phyloP scores from a whole-genome alignment of 2,329 filamentous ascomycete species.

The Fusarium sp. region DNA sequence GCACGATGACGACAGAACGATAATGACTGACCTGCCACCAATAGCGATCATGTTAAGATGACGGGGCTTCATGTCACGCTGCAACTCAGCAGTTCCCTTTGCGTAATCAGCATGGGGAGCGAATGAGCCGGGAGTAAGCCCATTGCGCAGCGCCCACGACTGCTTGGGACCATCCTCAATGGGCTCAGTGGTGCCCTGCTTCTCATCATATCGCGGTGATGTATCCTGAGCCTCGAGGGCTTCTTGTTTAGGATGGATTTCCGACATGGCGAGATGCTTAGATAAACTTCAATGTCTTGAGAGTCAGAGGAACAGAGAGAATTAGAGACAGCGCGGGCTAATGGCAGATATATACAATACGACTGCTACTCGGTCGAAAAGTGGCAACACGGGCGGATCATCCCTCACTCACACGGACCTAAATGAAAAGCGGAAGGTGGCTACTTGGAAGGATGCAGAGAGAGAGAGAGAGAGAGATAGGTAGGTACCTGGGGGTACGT shows the following conservation, averaged over 20 bases:
- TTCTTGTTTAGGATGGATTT: constrained; percentile 27
- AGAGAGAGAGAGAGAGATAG: background rate
- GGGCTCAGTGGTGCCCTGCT: constrained; percentile 21
- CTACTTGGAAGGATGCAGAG: background rate
- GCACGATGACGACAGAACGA: background rate
- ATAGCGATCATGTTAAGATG: constrained; percentile 44
- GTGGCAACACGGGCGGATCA: background rate
- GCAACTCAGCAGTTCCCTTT: constrained; percentile 34
- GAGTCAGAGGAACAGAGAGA: background rate
- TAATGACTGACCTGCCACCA: constrained; percentile 37
- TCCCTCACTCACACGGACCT: background rate
- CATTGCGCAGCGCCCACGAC: constrained; percentile 42
- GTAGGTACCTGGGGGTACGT: constrained; percentile 1
- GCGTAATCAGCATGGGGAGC: constrained; percentile 33
- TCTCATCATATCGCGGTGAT: constrained; percentile 29
- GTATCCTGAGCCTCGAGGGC: constrained; percentile 21
- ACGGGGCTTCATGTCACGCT: constrained; percentile 41
- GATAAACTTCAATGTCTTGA: background rate
- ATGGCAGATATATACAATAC: constrained; percentile 14
- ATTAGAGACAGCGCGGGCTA: background rate
- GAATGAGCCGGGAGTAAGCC: constrained; percentile 37
- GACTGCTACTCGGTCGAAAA: background rate
- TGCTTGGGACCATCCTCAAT: background rate
- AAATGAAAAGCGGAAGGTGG: constrained; percentile 31
- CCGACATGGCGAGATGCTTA: constrained; percentile 23